phyloP scores from a whole-genome alignment of 495 filamentous ascomycete genomes.

The Cercophora newfieldiana region DNA sequence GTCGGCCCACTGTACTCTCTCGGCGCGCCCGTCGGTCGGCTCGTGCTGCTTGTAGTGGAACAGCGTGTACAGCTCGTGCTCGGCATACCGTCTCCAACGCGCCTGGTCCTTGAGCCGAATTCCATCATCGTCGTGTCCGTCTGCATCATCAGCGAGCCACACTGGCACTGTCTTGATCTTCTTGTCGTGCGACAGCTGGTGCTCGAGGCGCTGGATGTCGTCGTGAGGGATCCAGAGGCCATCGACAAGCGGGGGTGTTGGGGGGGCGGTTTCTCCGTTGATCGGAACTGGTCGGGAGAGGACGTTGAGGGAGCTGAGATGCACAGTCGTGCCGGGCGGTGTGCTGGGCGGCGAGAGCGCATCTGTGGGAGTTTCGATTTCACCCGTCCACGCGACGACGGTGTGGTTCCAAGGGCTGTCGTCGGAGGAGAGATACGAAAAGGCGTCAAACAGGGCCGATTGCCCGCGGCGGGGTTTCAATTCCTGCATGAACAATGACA shows the following conservation, averaged over 20 bases:
- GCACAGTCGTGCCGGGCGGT: constrained; percentile 44
- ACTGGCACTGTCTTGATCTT: constrained; percentile 70
- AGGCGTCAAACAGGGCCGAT: constrained; percentile 85
- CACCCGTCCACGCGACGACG: constrained; percentile 89
- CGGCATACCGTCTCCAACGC: constrained; percentile 83
- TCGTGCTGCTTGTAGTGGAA: constrained; percentile 94
- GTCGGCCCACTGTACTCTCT: constrained; percentile 82
- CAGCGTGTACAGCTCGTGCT: constrained; percentile 83
- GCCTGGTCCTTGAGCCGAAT: constrained; percentile 73
- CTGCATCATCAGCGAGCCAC: constrained; percentile 74
- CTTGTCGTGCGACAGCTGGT: constrained; percentile 64
- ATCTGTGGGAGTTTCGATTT: constrained; percentile 63
- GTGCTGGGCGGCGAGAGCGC: constrained; percentile 40
- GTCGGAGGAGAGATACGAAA: constrained; percentile 77
- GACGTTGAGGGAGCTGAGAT: constrained; percentile 50
- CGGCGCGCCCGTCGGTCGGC: constrained; percentile 76
- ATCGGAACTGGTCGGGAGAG: constrained; percentile 72
- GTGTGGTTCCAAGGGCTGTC: constrained; percentile 80
- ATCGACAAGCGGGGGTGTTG: constrained; percentile 58
- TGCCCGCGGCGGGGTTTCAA: constrained; percentile 76
- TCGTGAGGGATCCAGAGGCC: constrained; percentile 62
- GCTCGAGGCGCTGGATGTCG: constrained; percentile 69
- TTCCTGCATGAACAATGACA: constrained; percentile 50
- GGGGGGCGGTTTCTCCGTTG: constrained; percentile 54
- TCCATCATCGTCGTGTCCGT: constrained; percentile 64